phyloP scores from a whole-genome alignment of 169 alveolate species.

The Plasmodium gaboni region DNA sequence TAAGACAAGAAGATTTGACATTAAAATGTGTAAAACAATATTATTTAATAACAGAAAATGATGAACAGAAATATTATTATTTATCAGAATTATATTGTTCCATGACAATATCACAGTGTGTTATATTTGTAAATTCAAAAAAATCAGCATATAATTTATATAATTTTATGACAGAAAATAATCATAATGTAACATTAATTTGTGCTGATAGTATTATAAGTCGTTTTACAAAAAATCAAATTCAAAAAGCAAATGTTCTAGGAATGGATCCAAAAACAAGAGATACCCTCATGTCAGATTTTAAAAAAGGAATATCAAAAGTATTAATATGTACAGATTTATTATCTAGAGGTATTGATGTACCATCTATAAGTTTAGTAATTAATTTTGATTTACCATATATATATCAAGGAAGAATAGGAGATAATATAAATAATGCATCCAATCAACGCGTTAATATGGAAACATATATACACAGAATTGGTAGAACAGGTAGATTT shows the following conservation, averaged over 20 bases:
- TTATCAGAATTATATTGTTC: constrained; percentile 95
- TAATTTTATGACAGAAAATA: constrained; percentile 89
- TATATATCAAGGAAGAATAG: constrained; percentile 81
- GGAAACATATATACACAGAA: constrained; percentile 96
- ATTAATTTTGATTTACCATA: constrained; percentile 96
- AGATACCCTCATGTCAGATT: constrained; percentile 96
- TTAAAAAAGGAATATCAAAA: constrained; percentile 96
- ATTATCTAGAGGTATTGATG: constrained; percentile 98
- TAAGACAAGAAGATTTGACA: constrained; percentile 96
- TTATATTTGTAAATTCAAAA: constrained; percentile 97
- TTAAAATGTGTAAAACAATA: constrained; percentile 96
- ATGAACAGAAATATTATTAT: constrained; percentile 94
- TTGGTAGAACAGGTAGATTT: constrained; percentile 99
- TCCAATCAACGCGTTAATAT: constrained; percentile 17
- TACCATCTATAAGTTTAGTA: constrained; percentile 96
- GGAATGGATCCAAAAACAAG: constrained; percentile 95
- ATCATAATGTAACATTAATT: constrained; percentile 70
- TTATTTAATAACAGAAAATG: constrained; percentile 91
- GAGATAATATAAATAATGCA: neutral
- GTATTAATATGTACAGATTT: constrained; percentile 98
- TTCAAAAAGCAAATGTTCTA: constrained; percentile 86
- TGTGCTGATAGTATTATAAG: constrained; percentile 77
- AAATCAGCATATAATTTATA: constrained; percentile 94
- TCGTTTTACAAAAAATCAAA: constrained; percentile 63
- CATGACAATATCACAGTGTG: constrained; percentile 97